phyloP scores from a whole-genome alignment of 495 filamentous ascomycete genomes.

The Aspergillus incahuasiensis region DNA sequence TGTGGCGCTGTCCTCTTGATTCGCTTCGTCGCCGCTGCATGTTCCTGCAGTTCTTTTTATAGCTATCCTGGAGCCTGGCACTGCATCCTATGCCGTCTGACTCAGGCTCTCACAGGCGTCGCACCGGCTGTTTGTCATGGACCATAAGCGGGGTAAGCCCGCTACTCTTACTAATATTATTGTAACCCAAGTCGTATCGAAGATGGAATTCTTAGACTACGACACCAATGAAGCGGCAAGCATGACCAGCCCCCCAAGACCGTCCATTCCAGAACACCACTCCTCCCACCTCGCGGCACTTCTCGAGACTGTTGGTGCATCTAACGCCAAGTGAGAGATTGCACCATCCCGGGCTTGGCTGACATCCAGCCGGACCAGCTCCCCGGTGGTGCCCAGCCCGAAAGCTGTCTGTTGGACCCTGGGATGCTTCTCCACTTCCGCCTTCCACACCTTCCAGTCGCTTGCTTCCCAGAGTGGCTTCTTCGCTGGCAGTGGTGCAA shows the following conservation, averaged over 20 bases:
- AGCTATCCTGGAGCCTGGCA: slow-evolving; percentile 8
- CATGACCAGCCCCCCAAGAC: slow-evolving; percentile 38
- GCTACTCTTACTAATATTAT: too few relatives aligned
- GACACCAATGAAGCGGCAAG: slow-evolving; percentile 37
- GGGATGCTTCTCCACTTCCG: slow-evolving; percentile 23
- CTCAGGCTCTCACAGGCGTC: background rate
- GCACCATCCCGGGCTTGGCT: background rate
- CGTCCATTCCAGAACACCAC: slow-evolving; percentile 46
- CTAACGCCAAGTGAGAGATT: background rate
- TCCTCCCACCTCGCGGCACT: slow-evolving; percentile 33
- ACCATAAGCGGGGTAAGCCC: background rate
- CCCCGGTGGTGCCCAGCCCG: slow-evolving; percentile 33
- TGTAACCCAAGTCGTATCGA: too few relatives aligned
- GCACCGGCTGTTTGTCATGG: background rate
- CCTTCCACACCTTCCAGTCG: slow-evolving; percentile 32
- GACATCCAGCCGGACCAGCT: slow-evolving; percentile 25
- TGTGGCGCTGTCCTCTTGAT: background rate
- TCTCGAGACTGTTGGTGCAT: slow-evolving; percentile 12
- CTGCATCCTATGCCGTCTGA: background rate
- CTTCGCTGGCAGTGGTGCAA: slow-evolving; percentile 43
- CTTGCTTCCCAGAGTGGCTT: slow-evolving; percentile 47
- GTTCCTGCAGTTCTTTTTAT: slow-evolving; percentile 10
- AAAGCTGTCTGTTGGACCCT: slow-evolving; percentile 21
- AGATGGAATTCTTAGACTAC: too few relatives aligned
- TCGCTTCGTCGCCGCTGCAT: background rate